These are phyloP conservation scores for Daldinia bambusicola DNA, from an alignment of 495 filamentous ascomycete genomes.

Conservation along the genomic window DNA sequence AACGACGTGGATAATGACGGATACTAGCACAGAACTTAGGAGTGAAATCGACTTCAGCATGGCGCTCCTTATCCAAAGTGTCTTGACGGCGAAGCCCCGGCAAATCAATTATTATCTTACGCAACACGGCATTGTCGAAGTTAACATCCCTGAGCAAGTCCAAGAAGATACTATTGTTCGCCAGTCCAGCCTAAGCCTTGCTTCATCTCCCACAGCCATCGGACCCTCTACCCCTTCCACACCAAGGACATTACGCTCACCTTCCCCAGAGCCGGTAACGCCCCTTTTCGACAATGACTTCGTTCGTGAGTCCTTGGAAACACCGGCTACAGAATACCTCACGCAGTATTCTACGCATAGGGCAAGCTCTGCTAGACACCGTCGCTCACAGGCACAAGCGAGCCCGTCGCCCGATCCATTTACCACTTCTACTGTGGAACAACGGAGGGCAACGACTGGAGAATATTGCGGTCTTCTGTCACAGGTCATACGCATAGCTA, in stretches of 20 bases:
- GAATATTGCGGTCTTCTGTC: constrained; percentile 46
- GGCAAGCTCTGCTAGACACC: not conserved
- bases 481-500: constrained; percentile 46
- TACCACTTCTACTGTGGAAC: not conserved
- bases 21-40: constrained; percentile 40
- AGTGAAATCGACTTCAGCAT: constrained; percentile 1
- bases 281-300: constrained; percentile 10
- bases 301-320: not conserved
- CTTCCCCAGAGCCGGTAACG: constrained; percentile 7
- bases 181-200: not conserved
- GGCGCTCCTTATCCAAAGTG: not conserved
- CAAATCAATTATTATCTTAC: constrained; percentile 38
- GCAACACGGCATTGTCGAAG: constrained; percentile 12
- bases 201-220: constrained; percentile 17
- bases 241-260: constrained; percentile 5
- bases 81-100: constrained; percentile 27
- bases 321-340: constrained; percentile 14
- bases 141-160: constrained; percentile 18
- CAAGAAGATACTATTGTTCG: constrained; percentile 4
- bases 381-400: no score
- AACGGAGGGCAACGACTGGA: not conserved
- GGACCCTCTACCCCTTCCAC: constrained; percentile 26
- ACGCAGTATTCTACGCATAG: not conserved
- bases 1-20: constrained; percentile 50
- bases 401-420: not conserved